phyloP scores from a whole-genome alignment of 805 yeast genomes.

The Starmerella roubikii region DNA sequence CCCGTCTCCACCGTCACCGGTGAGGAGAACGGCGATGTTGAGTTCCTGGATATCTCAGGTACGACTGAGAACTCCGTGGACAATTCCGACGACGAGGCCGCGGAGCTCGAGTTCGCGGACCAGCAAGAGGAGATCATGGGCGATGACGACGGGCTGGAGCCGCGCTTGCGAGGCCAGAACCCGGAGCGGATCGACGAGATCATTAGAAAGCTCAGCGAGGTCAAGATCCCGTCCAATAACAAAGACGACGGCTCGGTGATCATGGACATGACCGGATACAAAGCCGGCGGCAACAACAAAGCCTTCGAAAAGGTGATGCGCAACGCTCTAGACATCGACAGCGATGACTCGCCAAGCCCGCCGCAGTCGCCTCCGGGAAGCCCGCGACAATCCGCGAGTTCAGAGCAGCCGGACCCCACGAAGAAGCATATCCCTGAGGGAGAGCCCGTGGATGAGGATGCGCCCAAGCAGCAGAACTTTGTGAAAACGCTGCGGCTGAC shows the following conservation, averaged over 20 bases:
- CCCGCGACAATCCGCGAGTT: no score
- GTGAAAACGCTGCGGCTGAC: slow-evolving; percentile 85
- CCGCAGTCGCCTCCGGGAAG: slow-evolving; percentile 11
- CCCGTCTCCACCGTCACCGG: slow-evolving; percentile 21
- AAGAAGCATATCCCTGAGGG: background rate
- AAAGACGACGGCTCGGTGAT: slow-evolving; percentile 83
- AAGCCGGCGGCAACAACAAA: slow-evolving; percentile 45
- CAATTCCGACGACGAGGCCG: background rate
- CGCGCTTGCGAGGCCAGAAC: slow-evolving; percentile 13
- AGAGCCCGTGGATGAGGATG: background rate
- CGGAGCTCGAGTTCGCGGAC: background rate
- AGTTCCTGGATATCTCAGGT: slow-evolving; percentile 16
- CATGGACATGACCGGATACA: slow-evolving; percentile 91
- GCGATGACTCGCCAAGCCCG: slow-evolving; percentile 7
- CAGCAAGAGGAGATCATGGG: background rate
- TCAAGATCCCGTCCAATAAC: slow-evolving; percentile 75
- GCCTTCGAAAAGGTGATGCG: slow-evolving; percentile 59
- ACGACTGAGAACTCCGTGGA: background rate
- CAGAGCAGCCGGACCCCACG: slow-evolving; percentile 1
- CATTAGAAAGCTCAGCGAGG: slow-evolving; percentile 26
- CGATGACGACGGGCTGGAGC: slow-evolving; percentile 9
- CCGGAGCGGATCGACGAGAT: slow-evolving; percentile 20
- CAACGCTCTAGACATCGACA: slow-evolving; percentile 6
- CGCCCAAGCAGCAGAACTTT: slow-evolving; percentile 26
- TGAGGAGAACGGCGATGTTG: slow-evolving; percentile 16